Percentiles rank a stretch among this genome's conserved stretches.
These are phyloP conservation scores for Straminergon stramineum DNA, from an alignment of 225 moss, liverwort and hornwort species.

Conservation along the genomic window DNA sequence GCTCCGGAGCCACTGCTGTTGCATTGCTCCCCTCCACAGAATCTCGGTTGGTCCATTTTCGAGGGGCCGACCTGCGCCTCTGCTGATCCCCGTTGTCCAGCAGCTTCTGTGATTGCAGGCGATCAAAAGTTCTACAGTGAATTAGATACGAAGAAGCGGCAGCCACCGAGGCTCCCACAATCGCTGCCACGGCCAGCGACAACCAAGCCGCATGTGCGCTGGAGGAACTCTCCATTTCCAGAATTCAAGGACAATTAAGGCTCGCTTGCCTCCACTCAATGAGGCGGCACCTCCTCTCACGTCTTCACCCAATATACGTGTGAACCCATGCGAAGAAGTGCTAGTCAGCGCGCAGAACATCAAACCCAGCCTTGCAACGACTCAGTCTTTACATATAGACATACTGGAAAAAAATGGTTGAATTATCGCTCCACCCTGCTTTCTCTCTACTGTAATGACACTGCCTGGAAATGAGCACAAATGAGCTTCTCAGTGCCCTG, in stretches of 20 bases:
- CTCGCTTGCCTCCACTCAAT: neutral
- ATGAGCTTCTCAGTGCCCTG: neutral
- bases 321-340: neutral
- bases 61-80: neutral
- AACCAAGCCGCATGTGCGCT: slow-evolving; percentile 20
- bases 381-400: neutral
- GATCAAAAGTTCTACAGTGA: slow-evolving; percentile 16
- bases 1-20: neutral
- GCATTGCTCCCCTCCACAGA: neutral
- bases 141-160: slow-evolving; percentile 24
- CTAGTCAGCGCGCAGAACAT: neutral
- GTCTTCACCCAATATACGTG: neutral
- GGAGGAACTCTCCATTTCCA: slow-evolving; percentile 17
- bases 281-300: neutral
- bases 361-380: neutral
- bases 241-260: neutral
- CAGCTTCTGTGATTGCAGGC: slow-evolving; percentile 1
- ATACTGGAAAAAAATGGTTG: neutral
- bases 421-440: neutral
- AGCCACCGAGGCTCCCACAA: slow-evolving; percentile 33
- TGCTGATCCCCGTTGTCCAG: slow-evolving; percentile 5
- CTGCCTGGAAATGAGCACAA: neutral
- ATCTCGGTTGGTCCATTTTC: neutral
- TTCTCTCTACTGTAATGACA: neutral
- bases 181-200: slow-evolving; percentile 26